Conservation (phyloP, 1,139 yeast genomes). For the Debaryomyces nepalensis region DNA sequence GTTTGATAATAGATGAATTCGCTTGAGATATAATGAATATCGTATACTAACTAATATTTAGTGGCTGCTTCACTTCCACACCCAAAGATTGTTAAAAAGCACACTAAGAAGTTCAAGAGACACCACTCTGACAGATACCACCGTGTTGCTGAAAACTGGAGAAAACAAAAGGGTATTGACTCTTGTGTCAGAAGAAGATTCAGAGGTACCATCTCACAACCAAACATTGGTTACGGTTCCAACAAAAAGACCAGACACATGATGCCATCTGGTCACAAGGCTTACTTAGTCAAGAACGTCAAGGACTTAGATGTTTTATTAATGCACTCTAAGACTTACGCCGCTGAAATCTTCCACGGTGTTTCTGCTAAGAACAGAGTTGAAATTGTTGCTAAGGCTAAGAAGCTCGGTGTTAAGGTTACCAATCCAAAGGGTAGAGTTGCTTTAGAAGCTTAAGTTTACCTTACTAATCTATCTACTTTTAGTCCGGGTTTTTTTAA, state of each 20-base stretch:
- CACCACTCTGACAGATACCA: conserved; percentile 99
- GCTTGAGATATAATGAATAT: neutral
- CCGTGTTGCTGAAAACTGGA: conserved; percentile 99
- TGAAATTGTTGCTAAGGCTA: conserved; percentile 94
- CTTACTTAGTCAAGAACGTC: conserved; percentile 89
- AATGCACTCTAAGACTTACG: conserved; percentile 97
- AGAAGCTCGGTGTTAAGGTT: conserved; percentile 97
- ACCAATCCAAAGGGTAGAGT: conserved; percentile 99
- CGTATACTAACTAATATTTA: conserved; percentile 24
- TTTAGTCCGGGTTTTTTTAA: conserved; percentile 10
- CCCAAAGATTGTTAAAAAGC: conserved; percentile 99
- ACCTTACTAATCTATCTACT: conserved; percentile 11
- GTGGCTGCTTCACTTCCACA: conserved; percentile 98
- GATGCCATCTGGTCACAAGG: conserved; percentile 98
- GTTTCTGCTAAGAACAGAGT: conserved; percentile 99
- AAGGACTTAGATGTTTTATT: conserved; percentile 94
- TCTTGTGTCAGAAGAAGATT: conserved; percentile 99
- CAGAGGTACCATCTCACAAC: conserved; percentile 99
- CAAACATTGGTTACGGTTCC: conserved; percentile 99
- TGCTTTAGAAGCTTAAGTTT: conserved; percentile 88
- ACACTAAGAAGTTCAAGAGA: conserved; percentile 98
- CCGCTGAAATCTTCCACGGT: conserved; percentile 99
- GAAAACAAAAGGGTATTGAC: conserved; percentile 99
- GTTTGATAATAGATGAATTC: conserved; percentile 5
- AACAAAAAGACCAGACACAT: conserved; percentile 98